Conservation (phyloP, 2,329 filamentous ascomycete species). For the Talaromyces sp. region DNA sequence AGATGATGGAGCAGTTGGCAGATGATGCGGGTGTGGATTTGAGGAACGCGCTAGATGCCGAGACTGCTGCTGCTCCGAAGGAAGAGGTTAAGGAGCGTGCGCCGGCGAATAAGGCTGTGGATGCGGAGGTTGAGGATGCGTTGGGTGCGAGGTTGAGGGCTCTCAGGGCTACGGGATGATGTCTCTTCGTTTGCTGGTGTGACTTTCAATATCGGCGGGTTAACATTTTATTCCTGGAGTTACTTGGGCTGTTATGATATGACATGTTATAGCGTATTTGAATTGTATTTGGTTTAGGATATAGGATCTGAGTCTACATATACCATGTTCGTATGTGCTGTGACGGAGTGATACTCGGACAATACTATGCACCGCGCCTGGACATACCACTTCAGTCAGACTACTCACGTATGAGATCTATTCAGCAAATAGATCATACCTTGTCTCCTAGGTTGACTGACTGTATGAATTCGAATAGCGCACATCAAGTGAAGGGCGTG, state of each 20-base stretch:
- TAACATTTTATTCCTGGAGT: background rate
- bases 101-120: constrained; percentile 24
- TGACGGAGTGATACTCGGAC: background rate
- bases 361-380: background rate
- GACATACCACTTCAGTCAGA: background rate
- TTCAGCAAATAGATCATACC: too few relatives aligned
- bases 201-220: background rate
- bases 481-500: background rate
- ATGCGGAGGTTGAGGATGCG: constrained; percentile 41
- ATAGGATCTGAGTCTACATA: background rate
- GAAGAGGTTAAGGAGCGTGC: constrained; percentile 41
- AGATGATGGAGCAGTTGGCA: constrained; percentile 43
- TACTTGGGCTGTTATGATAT: background rate
- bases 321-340: background rate
- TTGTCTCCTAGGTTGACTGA: too few relatives aligned
- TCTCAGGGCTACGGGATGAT: constrained; percentile 36
- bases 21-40: constrained; percentile 44
- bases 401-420: background rate
- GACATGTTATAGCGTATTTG: constrained; percentile 2
- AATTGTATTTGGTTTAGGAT: background rate
- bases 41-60: constrained; percentile 38
- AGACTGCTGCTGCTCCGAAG: constrained; percentile 36
- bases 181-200: background rate
- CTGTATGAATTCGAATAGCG: background rate
- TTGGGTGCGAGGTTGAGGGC: constrained; percentile 40